Base-by-base conservation (phyloP, 192 early-diverging fungal genomes). In the Coemansia sp. region DNA sequence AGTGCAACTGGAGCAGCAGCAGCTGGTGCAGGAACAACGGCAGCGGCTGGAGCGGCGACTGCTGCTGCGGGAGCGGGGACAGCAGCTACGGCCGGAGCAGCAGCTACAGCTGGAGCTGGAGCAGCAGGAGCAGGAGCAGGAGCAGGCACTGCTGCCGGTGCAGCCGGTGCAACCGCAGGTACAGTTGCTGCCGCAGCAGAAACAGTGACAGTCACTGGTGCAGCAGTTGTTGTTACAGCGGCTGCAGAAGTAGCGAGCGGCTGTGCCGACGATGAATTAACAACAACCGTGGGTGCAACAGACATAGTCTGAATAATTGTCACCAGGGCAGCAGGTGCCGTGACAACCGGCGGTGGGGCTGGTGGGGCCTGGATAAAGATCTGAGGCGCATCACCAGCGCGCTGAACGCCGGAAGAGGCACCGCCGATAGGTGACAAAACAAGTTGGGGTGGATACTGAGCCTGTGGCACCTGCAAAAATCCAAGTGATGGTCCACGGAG, bases 331-430 rank as follows among this genome's bases (percentile, higher is more conserved):
- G 32, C 58, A 0, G 54, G 45, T 9, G 52, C 37, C 5, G n/a
- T n/a, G n/a, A n/a, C n/a, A n/a, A n/a, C n/a, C n/a, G n/a, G n/a
- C n/a, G n/a, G n/a, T n/a, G n/a, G n/a, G n/a, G 63, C 53, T 6
- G 54, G 39, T 43, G 39, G 62, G 14, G 54, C 58, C 35, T 64
- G 61, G 14, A 65, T 22, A 18, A 72, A 24, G 15, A 66, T 47
- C 54, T 57, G 62, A 9, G 70, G 33, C 2, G 63, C 20, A 23
- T 72, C 58, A n/a, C 43, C 54, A 46, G 60, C 20, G 22, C 57
- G 63, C 54, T 66, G 70, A 3, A 60, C 15, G 0, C 29, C 28
- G 8, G 40, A 9, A 9, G 22, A 6, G 13, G 20, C 10, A 22
- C 30, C 30, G 5, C 39, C 26, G n/a, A 14, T 26, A 5, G 40